Evolutionary conservation across 306 rosid species (phyloP), one percentile per base, ranked within the genome.

Genomic region (Cucumis cinereus): DNA sequence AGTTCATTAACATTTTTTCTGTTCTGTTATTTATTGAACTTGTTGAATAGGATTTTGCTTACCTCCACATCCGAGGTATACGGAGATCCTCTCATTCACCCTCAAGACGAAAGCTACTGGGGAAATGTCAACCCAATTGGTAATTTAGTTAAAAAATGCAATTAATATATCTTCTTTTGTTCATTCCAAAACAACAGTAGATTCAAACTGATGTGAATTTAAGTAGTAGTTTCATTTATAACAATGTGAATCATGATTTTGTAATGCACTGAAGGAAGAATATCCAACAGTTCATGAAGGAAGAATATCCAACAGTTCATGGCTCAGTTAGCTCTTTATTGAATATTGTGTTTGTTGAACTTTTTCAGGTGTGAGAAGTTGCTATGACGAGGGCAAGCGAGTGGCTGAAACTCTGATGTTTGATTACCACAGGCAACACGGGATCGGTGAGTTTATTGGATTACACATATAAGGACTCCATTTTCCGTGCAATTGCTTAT

Each of bases 391-490:
- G 85, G 98, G 98, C 56, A 94, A 94, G 85, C 94, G 98, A 72
- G 98, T 94, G 60, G 98, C 98, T 15, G 98, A 94, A 84, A 94
- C 98, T 60, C 82, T 94, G 92, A 91, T 94, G 98, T 94, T 91
- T 80, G 98, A 91, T 80, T 94, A 94, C 86, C 98, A 94, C 63
- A 89, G 98, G 82, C 98, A 94, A 84, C 98, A 94, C 74, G 98
- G 98, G 45, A 57, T 91, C 20, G 97, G 97, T 94, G 36, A 63
- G 79, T 72, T 62, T 59, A 33, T 19, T 1, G 35, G n/a, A 57
- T n/a, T 13, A 4, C 52, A 22, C 55, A 13, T 56, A 6, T 35
- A 38, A 17, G 14, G 40, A 10, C 47, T 36, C 24, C 41, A 10
- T 56, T 75, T 75, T 55, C 54, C 38, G 16, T 36, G 52, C 64